phyloP scores from a whole-genome alignment of 2,329 filamentous ascomycete species.

The Apiospora phragmitis region DNA sequence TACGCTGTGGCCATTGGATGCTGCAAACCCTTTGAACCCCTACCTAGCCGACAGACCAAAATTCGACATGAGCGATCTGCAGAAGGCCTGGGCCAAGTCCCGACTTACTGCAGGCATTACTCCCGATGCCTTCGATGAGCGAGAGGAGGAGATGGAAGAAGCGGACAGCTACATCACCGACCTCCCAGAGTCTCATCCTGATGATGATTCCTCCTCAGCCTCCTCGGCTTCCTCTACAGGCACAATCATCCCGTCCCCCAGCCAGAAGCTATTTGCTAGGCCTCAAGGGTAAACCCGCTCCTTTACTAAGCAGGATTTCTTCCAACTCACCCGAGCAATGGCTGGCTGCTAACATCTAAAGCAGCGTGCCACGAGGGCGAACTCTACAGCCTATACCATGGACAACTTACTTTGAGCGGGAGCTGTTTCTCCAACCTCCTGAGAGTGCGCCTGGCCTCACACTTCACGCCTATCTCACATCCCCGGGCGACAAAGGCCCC shows the following conservation, averaged over 20 bases:
- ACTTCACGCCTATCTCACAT: constrained; percentile 87
- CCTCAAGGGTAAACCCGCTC: constrained; percentile 58
- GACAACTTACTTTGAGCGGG: constrained; percentile 89
- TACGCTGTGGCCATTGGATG: neutral
- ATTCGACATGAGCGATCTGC: constrained; percentile 73
- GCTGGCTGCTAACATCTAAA: neutral
- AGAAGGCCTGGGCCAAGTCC: constrained; percentile 75
- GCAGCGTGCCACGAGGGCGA: constrained; percentile 50
- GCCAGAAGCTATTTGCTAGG: constrained; percentile 71
- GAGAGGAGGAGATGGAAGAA: constrained; percentile 45
- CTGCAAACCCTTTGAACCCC: neutral
- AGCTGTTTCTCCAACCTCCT: constrained; percentile 67
- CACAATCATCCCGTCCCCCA: constrained; percentile 81
- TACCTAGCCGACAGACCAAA: neutral
- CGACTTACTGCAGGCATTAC: constrained; percentile 59
- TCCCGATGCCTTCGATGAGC: constrained; percentile 50
- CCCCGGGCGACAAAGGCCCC: constrained; percentile 72
- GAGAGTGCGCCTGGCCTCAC: constrained; percentile 49
- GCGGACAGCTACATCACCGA: constrained; percentile 41
- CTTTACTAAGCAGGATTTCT: neutral
- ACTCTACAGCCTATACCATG: constrained; percentile 71
- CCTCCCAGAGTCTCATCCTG: constrained; percentile 45
- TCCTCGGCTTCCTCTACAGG: constrained; percentile 92
- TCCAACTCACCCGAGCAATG: constrained; percentile 6
- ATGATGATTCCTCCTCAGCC: constrained; percentile 72